Base-by-base conservation (phyloP, 2,329 filamentous ascomycete genomes). In the Fusarium odoratissimum region DNA sequence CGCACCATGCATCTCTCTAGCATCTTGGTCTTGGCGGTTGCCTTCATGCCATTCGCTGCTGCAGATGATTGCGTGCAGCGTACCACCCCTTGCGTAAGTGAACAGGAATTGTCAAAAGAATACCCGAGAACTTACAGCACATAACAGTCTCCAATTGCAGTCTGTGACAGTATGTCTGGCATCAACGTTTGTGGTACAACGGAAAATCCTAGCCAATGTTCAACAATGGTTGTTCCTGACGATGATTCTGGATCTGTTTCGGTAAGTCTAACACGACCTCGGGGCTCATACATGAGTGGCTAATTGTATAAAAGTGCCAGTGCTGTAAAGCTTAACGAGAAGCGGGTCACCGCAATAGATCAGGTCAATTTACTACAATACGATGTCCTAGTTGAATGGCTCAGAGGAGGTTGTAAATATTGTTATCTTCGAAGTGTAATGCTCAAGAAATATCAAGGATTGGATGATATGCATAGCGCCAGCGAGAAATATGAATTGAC, bases 211-310 rank as follows among this genome's bases (percentile, higher is more conserved):
- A 28, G 31, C 17, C 8, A 28, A 16, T 52, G 31, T 4, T 21
- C 31, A 0, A 4, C 17, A 12, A 12, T 6, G 31, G 31, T 37
- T 52, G 23, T 8, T 16, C 17, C 48, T 21, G 17, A 28, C 0
- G 1, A 14, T 2, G 31, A 52, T 28, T 28, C 23, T 1, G 48
- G 48, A 21, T 28, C 23, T 37, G 23, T 52, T 8, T 25, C 31
- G 3, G 48, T 37, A 37, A 28, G 23, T 28, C 6, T 21, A 0
- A 21, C 3, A 21, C 1, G 11, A 6, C 3, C 1, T 4, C 2
- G 9, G 9, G 11, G 0, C 8, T 6, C 0, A 14, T 10, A 4
- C 1, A 14, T 6, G 0, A 25, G 28, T 16, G 8, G n/a, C 17
- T 52, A 12, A 52, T 16, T 6, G 6, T 8, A 13, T 6, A 2